Evolutionary conservation across 768 basidiomycete species (phyloP).

Genomic region (Mycena vitilis): DNA sequence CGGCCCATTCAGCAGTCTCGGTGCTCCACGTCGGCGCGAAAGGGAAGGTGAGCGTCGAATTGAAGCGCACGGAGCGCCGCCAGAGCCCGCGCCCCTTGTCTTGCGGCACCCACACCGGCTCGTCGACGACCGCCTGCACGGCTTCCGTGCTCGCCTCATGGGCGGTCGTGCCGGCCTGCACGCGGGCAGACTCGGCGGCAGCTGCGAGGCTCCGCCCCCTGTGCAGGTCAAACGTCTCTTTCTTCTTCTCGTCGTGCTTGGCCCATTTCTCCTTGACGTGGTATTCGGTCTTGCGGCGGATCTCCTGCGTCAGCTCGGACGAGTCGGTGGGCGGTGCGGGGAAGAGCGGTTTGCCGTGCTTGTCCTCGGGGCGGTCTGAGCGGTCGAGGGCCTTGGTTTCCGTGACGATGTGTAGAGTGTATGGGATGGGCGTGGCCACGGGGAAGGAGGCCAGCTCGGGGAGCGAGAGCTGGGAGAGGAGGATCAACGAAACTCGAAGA

Average conservation of each 20-base stretch:
- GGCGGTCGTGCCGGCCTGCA: neutral
- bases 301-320: conserved; percentile 2
- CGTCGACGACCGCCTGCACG: conserved; percentile 2
- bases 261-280: neutral
- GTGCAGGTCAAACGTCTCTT: conserved; percentile 8
- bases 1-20: conserved; percentile 25
- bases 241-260: neutral
- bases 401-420: conserved; percentile 9
- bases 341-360: conserved; percentile 27
- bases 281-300: conserved; percentile 2
- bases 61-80: conserved; percentile 25
- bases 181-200: neutral
- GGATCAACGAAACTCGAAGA: neutral
- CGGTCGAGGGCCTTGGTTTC: conserved; percentile 17
- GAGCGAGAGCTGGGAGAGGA: conserved; percentile 5
- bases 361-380: conserved; percentile 18
- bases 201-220: neutral
- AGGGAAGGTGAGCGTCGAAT: conserved; percentile 22
- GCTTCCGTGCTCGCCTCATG: neutral
- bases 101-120: conserved; percentile 23
- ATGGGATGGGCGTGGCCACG: conserved; percentile 19
- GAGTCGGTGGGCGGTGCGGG: conserved; percentile 11
- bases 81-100: conserved; percentile 28
- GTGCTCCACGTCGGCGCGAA: conserved; percentile 28
- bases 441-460: conserved; percentile 22